Base-by-base conservation (phyloP, 1,284 basidiomycete genomes). In the Ceratobasidium sp. region DNA sequence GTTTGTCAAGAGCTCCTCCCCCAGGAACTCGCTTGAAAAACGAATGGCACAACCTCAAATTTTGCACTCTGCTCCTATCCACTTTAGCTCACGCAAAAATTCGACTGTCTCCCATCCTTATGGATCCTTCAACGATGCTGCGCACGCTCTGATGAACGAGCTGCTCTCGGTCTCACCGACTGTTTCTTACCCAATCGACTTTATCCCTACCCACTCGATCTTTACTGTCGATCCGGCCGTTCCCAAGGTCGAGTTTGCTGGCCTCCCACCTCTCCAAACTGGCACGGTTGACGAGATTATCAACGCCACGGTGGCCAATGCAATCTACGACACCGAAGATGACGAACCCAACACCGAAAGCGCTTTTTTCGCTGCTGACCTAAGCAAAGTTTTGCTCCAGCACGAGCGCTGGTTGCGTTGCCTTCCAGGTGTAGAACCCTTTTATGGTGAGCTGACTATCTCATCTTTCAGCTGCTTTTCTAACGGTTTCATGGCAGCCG, bases 331-430 rank as follows among this genome's bases (percentile, higher is more conserved):
- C 11, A 78, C 68, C 76, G 82, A 81, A 29, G 84, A 84, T 40
- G 86, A 88, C 77, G 87, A 88, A 78, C 86, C 87, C 25, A 90
- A 96, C 81, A 92, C 95, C 15, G 98, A 99, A 85, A 92, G 92
- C 80, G 97, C 98, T 0, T 99, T 99, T 84, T 99, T 98, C 81
- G 96, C 98, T 13, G 96, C 94, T 40, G 97, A 99, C 84, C 89
- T 99, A 46, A 91, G 93, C 79, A 89, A 93, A 79, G 93, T 99
- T 19, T 97, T 95, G 83, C 87, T 87, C 77, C 96, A 98, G 82
- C 94, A 96, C 82, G 86, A 92, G 81, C 89, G 94, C 76, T 99
- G 98, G 97, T 88, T 88, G 79, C 85, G 87, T 25, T 90, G 89
- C 79, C 88, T 99, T 29, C 95, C 95, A 17, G 90, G 93, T 76